Evolutionary conservation across 1,284 basidiomycete genomes (phyloP).

Genomic region (Apiotrichum siamense): DNA sequence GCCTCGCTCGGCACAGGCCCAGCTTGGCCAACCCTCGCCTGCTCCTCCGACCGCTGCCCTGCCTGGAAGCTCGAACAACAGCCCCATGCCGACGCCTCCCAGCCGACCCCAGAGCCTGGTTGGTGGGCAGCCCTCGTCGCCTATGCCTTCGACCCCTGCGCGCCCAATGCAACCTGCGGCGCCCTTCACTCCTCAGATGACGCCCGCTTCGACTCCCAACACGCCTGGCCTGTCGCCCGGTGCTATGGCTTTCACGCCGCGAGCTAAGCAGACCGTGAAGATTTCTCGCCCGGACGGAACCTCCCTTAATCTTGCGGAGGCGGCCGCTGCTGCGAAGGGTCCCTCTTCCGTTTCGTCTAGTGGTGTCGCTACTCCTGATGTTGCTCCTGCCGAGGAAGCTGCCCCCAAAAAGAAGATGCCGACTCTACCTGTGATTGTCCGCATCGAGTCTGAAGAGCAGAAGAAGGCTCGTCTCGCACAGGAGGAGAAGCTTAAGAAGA

Average conservation of each 20-base stretch:
- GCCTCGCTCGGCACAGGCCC: conserved; percentile 27
- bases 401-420: conserved; percentile 32
- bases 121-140: conserved; percentile 22
- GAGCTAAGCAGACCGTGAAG: conserved; percentile 35
- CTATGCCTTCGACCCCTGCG: conserved; percentile 33
- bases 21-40: conserved; percentile 28
- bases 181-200: conserved; percentile 23
- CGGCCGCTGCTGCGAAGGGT: conserved; percentile 26
- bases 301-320: conserved; percentile 38
- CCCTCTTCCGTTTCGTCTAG: conserved; percentile 21
- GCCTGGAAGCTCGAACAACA: conserved; percentile 26
- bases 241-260: conserved; percentile 40
- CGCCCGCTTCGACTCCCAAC: neutral
- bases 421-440: conserved; percentile 40
- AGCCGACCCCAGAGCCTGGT: conserved; percentile 33
- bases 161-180: conserved; percentile 21
- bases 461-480: conserved; percentile 45
- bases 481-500: conserved; percentile 37
- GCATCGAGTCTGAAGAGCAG: conserved; percentile 53
- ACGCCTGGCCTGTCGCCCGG: conserved; percentile 28
- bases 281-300: conserved; percentile 45
- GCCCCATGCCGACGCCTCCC: conserved; percentile 36
- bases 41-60: conserved; percentile 24
- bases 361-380: conserved; percentile 27
- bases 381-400: conserved; percentile 9